Evolutionary conservation across 2,329 filamentous ascomycete genomes (phyloP), one percentile per base, ranked within the genome.

Genomic region (Cladosporium cucumerinum): DNA sequence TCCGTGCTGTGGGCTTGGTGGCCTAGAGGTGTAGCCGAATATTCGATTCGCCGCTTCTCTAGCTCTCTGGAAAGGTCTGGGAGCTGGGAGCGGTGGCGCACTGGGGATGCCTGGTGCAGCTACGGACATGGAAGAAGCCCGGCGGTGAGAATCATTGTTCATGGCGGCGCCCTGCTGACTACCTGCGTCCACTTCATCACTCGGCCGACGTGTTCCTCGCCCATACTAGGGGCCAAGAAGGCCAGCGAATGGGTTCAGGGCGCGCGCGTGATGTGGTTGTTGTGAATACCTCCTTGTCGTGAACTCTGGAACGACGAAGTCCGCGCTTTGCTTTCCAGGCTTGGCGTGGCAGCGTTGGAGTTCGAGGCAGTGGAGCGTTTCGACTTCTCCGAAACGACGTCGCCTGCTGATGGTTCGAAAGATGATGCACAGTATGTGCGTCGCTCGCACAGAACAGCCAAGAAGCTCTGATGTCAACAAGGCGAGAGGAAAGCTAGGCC

Each of bases 11-110:
- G 72, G 68, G 64, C 72, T 74, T 12, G 67, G 62, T 3, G 73
- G 68, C 30, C 72, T 62, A 16, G 73, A 71, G 11, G 68, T 58
- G 43, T 72, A 75, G 8, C 72, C 71, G 23, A 76, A 67, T 52
- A 76, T 69, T 34, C 72, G 68, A 32, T 71, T 72, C 2, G 73
- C 73, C 11, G 71, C 73, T 66, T 75, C 72, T 67, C 72, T 68
- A 4, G 73, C 73, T 32, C 72, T 66, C 63, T 73, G 73, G n/a
- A 75, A 65, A 21, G 73, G 72, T 59, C 67, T 65, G 16, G 69
- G 71, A 18, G 69, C 71, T 43, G 70, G 70, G 30, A 71, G 49
- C n/a, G 69, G 68, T 36, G 70, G 68, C 51, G 69, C 63, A 49
- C 32, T 67, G 16, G 69, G 67, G 26, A 67, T 57, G 43, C 18